A percentile compares a stretch with the other conserved stretches of the same genome.
Evolutionary conservation across 305 asterid genomes (phyloP).

Genomic region (Plantago lanceolata): DNA sequence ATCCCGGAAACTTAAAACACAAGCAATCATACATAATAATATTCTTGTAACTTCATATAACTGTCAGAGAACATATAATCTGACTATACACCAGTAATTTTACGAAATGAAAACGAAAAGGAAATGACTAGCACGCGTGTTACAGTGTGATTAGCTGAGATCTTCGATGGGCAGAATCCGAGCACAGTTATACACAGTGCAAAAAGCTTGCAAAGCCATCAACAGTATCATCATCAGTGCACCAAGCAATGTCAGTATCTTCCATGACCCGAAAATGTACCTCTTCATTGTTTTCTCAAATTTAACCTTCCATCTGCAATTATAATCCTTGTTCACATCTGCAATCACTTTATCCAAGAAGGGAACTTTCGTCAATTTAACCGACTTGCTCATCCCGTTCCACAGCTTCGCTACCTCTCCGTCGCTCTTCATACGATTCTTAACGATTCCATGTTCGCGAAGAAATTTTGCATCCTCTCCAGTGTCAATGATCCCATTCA

Average conservation of each 20-base stretch:
- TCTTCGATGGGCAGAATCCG: conserved; percentile 30
- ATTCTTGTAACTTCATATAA: no score
- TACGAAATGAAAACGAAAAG: no score
- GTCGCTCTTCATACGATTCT: conserved; percentile 54
- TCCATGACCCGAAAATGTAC: conserved; percentile 53
- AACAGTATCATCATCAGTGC: conserved; percentile 40
- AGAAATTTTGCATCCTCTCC: conserved; percentile 43
- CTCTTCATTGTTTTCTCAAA: conserved; percentile 34
- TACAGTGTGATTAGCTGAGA: conserved; percentile 13
- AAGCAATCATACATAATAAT: no score
- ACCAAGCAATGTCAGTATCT: conserved; percentile 41
- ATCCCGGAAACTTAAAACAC: no score
- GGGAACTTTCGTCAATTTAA: conserved; percentile 54
- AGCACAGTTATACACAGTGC: conserved; percentile 45
- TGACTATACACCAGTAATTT: no score
- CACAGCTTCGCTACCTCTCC: conserved; percentile 53
- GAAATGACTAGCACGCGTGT: no score
- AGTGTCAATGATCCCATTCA: conserved; percentile 63
- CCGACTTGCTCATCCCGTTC: conserved; percentile 63
- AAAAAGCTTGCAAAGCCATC: conserved; percentile 47
- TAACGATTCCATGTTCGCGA: conserved; percentile 41
- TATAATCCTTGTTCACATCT: conserved; percentile 48
- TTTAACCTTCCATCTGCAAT: conserved; percentile 50
- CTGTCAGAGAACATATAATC: no score
- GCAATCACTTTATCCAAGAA: conserved; percentile 47